phyloP scores from a whole-genome alignment of 148 eudicot genomes.

The Bassia scoparia region DNA sequence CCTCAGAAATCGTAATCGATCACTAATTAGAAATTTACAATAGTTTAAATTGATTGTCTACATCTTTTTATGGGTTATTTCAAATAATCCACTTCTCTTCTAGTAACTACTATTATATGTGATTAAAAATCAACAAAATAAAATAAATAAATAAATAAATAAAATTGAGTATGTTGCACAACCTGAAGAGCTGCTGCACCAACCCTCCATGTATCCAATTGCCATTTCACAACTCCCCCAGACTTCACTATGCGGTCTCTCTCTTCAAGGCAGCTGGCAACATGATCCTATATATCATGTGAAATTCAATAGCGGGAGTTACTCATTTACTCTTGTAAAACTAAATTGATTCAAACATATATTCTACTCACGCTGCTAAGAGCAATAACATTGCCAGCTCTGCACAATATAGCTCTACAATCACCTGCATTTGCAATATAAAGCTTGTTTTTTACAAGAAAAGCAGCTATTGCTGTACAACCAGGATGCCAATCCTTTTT shows the following conservation, averaged over 20 bases:
- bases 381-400: constrained; percentile 54
- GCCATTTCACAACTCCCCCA: constrained; percentile 85
- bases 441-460: constrained; percentile 61
- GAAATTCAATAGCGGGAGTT: constrained; percentile 18
- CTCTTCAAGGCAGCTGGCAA: constrained; percentile 79
- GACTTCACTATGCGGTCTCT: constrained; percentile 62
- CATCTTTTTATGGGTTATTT: too few relatives aligned
- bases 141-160: too few relatives aligned
- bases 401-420: constrained; percentile 83
- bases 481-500: constrained; percentile 94
- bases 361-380: constrained; percentile 68
- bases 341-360: not conserved
- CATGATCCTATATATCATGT: constrained; percentile 77
- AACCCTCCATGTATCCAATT: constrained; percentile 94
- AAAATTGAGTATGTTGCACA: constrained; percentile 2
- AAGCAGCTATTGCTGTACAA: constrained; percentile 82
- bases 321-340: not conserved
- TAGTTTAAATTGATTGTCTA: too few relatives aligned
- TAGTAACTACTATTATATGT: not conserved
- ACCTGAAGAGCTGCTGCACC: constrained; percentile 97
- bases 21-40: too few relatives aligned
- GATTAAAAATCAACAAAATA: too few relatives aligned
- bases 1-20: too few relatives aligned
- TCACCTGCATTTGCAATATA: constrained; percentile 94
- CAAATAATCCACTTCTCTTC: not conserved